A percentile compares a stretch with the other conserved stretches of the same genome.
These are phyloP conservation scores for Fusarium praegraminearum DNA, from an alignment of 2,329 filamentous ascomycete species.

Conservation along the genomic window DNA sequence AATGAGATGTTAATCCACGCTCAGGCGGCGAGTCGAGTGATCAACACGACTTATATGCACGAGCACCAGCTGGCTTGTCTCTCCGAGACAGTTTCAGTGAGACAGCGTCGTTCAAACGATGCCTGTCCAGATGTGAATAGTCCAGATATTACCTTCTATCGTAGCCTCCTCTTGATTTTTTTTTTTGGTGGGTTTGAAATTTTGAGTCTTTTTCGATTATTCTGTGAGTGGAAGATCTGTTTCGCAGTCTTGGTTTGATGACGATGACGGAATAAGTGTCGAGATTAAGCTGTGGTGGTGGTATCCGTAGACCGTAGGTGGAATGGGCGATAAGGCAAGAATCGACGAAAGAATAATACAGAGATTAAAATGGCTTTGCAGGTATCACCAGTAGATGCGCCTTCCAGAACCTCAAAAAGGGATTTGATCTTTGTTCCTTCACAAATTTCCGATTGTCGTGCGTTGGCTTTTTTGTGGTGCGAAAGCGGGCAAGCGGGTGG, in stretches of 20 bases:
- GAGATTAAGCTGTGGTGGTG: slow-evolving; percentile 44
- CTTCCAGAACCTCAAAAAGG: slow-evolving; percentile 44
- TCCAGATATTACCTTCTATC: slow-evolving; percentile 26
- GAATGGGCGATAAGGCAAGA: slow-evolving; percentile 44
- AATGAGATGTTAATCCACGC: slow-evolving; percentile 40
- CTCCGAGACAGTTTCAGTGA: slow-evolving; percentile 38
- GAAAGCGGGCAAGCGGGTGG: slow-evolving; percentile 27
- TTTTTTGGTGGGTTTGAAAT: slow-evolving; percentile 19
- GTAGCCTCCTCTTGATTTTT: slow-evolving; percentile 43
- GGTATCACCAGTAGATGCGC: slow-evolving; percentile 49
- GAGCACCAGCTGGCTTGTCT: slow-evolving; percentile 45
- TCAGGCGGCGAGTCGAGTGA: slow-evolving; percentile 42
- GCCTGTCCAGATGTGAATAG: slow-evolving; percentile 42
- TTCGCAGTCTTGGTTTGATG: slow-evolving; percentile 41
- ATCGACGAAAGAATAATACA: slow-evolving; percentile 49
- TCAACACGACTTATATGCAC: slow-evolving; percentile 40
- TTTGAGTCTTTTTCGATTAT: slow-evolving; percentile 47
- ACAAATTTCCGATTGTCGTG: slow-evolving; percentile 37
- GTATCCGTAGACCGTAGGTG: slow-evolving; percentile 30
- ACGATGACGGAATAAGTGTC: slow-evolving; percentile 25
- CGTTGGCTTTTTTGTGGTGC: slow-evolving; percentile 35
- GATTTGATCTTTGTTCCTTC: slow-evolving; percentile 38
- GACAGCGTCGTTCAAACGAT: slow-evolving; percentile 39
- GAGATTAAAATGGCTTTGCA: slow-evolving; percentile 46
- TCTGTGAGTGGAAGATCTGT: slow-evolving; percentile 40